Conservation (phyloP, 805 yeast genomes). For the Dipodascus albidus region DNA sequence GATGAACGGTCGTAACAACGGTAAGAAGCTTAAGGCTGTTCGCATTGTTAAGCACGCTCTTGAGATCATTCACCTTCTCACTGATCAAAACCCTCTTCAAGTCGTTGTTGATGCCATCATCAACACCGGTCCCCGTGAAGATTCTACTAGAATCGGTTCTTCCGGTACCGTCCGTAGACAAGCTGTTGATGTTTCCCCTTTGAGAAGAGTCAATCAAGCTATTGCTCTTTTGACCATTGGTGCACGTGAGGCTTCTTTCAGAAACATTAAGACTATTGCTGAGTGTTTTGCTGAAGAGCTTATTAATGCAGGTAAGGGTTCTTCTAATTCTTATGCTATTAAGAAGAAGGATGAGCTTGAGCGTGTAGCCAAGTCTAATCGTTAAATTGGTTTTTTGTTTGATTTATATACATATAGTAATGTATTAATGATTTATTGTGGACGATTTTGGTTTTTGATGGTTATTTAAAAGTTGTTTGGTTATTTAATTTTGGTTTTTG, state of each 20-base stretch:
- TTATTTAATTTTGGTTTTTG: too few species aligned
- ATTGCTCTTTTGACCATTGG: constrained; percentile 96
- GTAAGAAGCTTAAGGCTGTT: constrained; percentile 99
- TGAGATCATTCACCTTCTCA: constrained; percentile 92
- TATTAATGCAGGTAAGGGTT: constrained; percentile 99
- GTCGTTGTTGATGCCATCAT: constrained; percentile 97
- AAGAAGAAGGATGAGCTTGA: constrained; percentile 99
- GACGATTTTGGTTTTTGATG: neutral
- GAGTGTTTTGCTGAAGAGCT: constrained; percentile 99
- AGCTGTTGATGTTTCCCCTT: constrained; percentile 99
- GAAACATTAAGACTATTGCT: constrained; percentile 99
- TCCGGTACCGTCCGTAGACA: constrained; percentile 99
- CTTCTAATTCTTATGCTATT: constrained; percentile 99
- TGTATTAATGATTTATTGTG: neutral
- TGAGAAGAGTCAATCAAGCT: constrained; percentile 99
- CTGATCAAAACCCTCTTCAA: constrained; percentile 99
- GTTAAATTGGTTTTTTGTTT: constrained; percentile 38
- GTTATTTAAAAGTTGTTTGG: too few species aligned
- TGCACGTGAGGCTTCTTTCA: constrained; percentile 99
- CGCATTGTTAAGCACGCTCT: constrained; percentile 99
- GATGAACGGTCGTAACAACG: constrained; percentile 99
- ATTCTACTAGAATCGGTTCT: constrained; percentile 99
- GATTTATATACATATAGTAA: neutral
- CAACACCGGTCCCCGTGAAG: constrained; percentile 99
- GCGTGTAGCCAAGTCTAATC: constrained; percentile 99